Conservation (phyloP, 1,284 basidiomycete genomes). For the Mycena sp. region DNA sequence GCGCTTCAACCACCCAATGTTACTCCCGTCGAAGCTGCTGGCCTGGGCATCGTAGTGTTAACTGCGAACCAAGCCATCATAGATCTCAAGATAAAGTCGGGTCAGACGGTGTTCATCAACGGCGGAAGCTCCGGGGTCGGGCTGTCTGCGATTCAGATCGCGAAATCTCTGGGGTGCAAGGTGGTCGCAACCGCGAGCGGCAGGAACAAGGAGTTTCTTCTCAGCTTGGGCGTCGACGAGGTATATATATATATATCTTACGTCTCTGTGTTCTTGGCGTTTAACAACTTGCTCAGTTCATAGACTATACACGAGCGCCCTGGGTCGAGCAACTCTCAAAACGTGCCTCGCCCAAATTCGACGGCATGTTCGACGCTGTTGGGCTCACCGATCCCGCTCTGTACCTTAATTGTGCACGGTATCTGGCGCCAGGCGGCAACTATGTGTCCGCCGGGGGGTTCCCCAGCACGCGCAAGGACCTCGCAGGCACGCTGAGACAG, state of each 20-base stretch:
- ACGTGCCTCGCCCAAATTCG: conserved; percentile 42
- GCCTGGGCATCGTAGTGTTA: too few relatives aligned
- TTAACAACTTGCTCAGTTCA: conserved; percentile 38
- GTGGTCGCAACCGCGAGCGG: conserved; percentile 66
- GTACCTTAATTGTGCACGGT: conserved; percentile 48
- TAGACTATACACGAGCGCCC: conserved; percentile 58
- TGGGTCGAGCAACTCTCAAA: conserved; percentile 47
- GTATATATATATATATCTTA: conserved; percentile 27
- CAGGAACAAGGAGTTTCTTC: conserved; percentile 58
- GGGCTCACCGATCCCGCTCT: conserved; percentile 40
- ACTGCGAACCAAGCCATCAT: background rate
- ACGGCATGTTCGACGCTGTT: conserved; percentile 46
- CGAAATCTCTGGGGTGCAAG: conserved; percentile 62
- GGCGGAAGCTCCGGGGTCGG: conserved; percentile 75
- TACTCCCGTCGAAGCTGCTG: too few relatives aligned
- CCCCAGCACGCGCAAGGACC: conserved; percentile 36
- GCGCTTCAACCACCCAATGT: too few relatives aligned
- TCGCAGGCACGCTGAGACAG: conserved; percentile 38
- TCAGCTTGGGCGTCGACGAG: conserved; percentile 53
- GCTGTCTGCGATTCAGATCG: conserved; percentile 69
- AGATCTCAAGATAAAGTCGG: too few relatives aligned
- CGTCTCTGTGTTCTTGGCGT: background rate
- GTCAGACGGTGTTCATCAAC: conserved; percentile 67
- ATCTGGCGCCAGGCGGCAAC: conserved; percentile 56
- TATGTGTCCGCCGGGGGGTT: conserved; percentile 56